Base-by-base conservation (phyloP, 768 basidiomycete genomes). In the Coprinopsis cinerea region DNA sequence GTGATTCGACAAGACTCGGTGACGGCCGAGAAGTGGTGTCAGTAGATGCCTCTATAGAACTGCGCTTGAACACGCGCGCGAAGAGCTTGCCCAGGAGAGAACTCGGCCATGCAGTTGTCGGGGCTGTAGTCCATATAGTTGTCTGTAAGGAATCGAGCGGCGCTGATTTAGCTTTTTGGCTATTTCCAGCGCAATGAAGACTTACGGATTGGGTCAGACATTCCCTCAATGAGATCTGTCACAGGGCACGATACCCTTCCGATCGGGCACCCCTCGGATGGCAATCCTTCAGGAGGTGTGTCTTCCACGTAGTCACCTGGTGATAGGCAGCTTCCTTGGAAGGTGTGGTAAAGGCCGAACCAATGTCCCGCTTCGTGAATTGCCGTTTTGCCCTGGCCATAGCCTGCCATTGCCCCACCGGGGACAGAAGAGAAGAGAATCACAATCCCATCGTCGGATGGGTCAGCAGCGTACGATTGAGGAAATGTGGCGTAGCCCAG, bases 401-500 rank as follows among this genome's bases (percentile, higher is more conserved):
- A 74, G 54, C 59, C 55, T 1, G 53, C 32, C 5, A 61, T 58
- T 25, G 56, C 56, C 6, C 72, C 75, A 7, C 68, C 60, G 3
- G 67, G 67, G n/a, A 67, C 47, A 15, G 62, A 60, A 14, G 61
- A 57, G 50, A 53, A 58, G 3, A 62, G 53, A 18, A 66, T 49
- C 15, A 68, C 66, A 36, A 72, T 64, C 22, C 73, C 73, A 51
- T 74, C 74, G 49, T 74, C 67, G 4, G 27, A 48, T 4, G 67
- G 67, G 24, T 56, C 53, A 40, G 46, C 20, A 1, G 47, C 22
- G 55, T 70, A 71, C 45, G 58, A 53, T 6, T 54, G 62, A 9
- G 73, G 74, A 63, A 73, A 74, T n/a, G 72, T 73, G 10, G 70
- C 59, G 55, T 77, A 76, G 3, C 75, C 67, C 9, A 77, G 64